Conservation (phyloP, 179 eudicot species). For the Silene coronaria region DNA sequence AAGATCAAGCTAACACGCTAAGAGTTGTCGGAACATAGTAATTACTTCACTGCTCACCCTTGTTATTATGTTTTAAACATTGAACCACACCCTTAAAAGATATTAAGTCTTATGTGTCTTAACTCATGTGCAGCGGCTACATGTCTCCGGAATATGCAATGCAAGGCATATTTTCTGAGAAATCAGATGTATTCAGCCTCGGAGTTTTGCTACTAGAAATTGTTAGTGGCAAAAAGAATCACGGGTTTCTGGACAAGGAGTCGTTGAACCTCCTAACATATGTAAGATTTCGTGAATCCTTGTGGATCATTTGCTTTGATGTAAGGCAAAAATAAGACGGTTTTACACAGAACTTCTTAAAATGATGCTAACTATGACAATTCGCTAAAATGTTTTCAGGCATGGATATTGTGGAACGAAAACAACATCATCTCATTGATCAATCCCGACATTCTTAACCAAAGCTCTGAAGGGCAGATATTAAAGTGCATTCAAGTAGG, state of each 20-base stretch:
- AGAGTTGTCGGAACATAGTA: slow-evolving; percentile 44
- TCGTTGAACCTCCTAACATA: slow-evolving; percentile 27
- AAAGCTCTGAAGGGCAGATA: slow-evolving; percentile 21
- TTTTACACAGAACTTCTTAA: background rate
- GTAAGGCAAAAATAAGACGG: background rate
- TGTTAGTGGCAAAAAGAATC: slow-evolving; percentile 29
- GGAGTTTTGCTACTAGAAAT: slow-evolving; percentile 33
- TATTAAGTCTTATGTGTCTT: background rate
- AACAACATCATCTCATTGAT: slow-evolving; percentile 12
- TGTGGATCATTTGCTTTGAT: background rate
- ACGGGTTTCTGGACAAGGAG: slow-evolving; percentile 23
- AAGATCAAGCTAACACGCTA: slow-evolving; percentile 34
- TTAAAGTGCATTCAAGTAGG: slow-evolving; percentile 44
- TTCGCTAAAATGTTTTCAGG: slow-evolving; percentile 25
- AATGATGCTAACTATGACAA: background rate
- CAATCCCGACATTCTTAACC: slow-evolving; percentile 21
- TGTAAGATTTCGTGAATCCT: slow-evolving; percentile 19
- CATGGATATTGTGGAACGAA: slow-evolving; percentile 52
- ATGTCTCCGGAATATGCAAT: slow-evolving; percentile 30
- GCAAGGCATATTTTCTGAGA: slow-evolving; percentile 30
- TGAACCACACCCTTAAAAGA: background rate
- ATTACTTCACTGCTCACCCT: background rate
- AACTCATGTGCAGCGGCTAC: slow-evolving; percentile 8
- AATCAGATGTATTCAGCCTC: slow-evolving; percentile 31
- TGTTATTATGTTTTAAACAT: background rate